Base-by-base conservation (phyloP, 2,329 filamentous ascomycete species). In the Fonsecaea nubica region DNA sequence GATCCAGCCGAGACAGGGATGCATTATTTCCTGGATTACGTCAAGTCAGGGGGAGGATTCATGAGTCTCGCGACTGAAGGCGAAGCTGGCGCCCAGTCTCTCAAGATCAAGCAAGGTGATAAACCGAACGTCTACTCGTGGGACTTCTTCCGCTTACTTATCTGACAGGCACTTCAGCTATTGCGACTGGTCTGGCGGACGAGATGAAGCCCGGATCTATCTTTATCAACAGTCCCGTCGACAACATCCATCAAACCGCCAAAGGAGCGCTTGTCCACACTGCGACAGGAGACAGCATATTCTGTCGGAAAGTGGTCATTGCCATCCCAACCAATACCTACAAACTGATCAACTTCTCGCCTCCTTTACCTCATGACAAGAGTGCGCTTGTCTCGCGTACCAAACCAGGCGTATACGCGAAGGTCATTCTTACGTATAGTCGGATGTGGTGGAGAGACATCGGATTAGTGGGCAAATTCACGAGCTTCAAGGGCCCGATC, bases 11-110 rank as follows among this genome's bases (percentile, higher is more conserved):
- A 86, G 6, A 71, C 85, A 3, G 82, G 80, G 3, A 83, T 85
- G 0, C 72, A 84, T 1, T 87, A 77, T 71, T 85, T 87, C 69
- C 76, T 87, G 12, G 79, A 85, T 71, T 86, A 87, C 75, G 83
- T 82, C 77, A 82, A 81, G 67, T 80, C 78, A 4, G 82, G 83
- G 3, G 80, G 80, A 2, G 85, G 86, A 0, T 75, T 87, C 0
- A 64, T 83, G 63, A 76, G 80, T 40, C 83, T 87, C 79, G 77
- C 82, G 0, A 84, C 83, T 0, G 85, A 87, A 67, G 71, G 76
- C n/a, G 81, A 83, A 63, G 71, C 79, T 40, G 86, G 85, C 6
- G 86, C 81, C 0, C 84, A 86, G 69, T 80, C 84, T 66, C 76
- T 87, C 6, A 78, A 84, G 1, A 70, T 84, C 15, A 76, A 78